A percentile compares a stretch with the other conserved stretches of the same genome.
phyloP scores from a whole-genome alignment of 2,329 filamentous ascomycete species.

The Hypoxylon sp. region DNA sequence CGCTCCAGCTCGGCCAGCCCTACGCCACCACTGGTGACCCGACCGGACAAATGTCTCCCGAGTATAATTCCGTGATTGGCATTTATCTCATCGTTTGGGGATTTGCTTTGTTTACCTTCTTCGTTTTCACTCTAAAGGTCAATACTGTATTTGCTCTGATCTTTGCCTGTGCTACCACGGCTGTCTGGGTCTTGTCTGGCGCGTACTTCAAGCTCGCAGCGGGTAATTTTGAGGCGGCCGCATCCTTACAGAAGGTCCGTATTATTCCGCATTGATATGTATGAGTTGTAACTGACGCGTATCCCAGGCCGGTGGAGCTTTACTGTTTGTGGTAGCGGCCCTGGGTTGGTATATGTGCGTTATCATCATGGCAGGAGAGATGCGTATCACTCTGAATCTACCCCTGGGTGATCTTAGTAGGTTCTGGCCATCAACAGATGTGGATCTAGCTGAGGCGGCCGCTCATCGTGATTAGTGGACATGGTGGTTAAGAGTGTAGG shows the following conservation, averaged over 20 bases:
- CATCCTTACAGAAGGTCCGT: constrained; percentile 62
- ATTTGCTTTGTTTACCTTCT: constrained; percentile 66
- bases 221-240: constrained; percentile 60
- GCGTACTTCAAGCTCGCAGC: constrained; percentile 65
- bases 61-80: constrained; percentile 65
- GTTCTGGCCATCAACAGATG: constrained; percentile 62
- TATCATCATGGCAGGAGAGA: constrained; percentile 68
- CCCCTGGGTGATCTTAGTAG: constrained; percentile 67
- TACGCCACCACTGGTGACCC: constrained; percentile 62
- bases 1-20: constrained; percentile 61
- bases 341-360: constrained; percentile 69
- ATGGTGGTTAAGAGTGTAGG: constrained; percentile 5
- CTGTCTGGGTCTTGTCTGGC: constrained; percentile 62
- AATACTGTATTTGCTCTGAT: constrained; percentile 66
- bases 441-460: constrained; percentile 47
- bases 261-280: neutral
- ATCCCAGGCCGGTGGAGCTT: constrained; percentile 56
- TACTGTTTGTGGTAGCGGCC: constrained; percentile 62
- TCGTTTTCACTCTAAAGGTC: constrained; percentile 66
- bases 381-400: constrained; percentile 64
- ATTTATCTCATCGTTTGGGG: constrained; percentile 68
- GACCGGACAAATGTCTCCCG: constrained; percentile 59
- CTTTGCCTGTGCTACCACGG: constrained; percentile 63
- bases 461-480: constrained; percentile 39
- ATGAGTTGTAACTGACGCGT: constrained; percentile 9